Conservation (phyloP, 345 rosid species). For the Erysimum cheiranthoides region DNA sequence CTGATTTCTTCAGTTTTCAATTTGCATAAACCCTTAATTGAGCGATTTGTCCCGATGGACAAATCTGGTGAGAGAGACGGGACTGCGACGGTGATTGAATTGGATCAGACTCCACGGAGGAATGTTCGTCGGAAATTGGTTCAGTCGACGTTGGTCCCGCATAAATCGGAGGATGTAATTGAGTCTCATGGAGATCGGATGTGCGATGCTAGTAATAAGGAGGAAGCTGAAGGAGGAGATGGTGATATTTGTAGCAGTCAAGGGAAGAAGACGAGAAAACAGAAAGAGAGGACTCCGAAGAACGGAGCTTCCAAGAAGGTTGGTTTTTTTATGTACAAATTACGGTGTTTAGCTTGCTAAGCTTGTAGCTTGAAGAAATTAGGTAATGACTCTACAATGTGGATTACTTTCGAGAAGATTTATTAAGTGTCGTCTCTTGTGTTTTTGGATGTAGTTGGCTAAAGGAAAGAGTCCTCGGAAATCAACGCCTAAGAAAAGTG, state of each 20-base stretch:
- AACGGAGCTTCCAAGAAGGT: constrained; percentile 61
- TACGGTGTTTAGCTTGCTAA: not conserved
- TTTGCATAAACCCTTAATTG: not conserved
- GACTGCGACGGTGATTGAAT: constrained; percentile 24
- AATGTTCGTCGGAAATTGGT: constrained; percentile 65
- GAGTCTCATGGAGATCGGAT: constrained; percentile 45
- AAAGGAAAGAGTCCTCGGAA: constrained; percentile 54
- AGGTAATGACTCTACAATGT: constrained; percentile 7
- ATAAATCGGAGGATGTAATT: constrained; percentile 50
- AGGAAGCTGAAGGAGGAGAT: constrained; percentile 48
- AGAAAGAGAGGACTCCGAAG: constrained; percentile 57
- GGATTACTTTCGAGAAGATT: not conserved
- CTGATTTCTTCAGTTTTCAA: constrained; percentile 18
- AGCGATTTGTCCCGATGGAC: constrained; percentile 34
- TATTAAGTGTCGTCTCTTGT: not conserved
- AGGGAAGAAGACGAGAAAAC: constrained; percentile 59
- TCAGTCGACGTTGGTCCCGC: constrained; percentile 77
- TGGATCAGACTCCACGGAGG: constrained; percentile 48
- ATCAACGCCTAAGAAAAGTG: constrained; percentile 65
- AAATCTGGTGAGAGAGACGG: constrained; percentile 37
- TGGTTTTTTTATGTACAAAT: not conserved
- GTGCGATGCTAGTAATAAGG: constrained; percentile 35
- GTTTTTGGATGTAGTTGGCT: constrained; percentile 9
- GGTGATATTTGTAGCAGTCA: constrained; percentile 62
- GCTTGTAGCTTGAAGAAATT: constrained; percentile 11